Evolutionary conservation across 352 stramenopile genomes (phyloP).

Genomic region (Phytophthora sansomeana): DNA sequence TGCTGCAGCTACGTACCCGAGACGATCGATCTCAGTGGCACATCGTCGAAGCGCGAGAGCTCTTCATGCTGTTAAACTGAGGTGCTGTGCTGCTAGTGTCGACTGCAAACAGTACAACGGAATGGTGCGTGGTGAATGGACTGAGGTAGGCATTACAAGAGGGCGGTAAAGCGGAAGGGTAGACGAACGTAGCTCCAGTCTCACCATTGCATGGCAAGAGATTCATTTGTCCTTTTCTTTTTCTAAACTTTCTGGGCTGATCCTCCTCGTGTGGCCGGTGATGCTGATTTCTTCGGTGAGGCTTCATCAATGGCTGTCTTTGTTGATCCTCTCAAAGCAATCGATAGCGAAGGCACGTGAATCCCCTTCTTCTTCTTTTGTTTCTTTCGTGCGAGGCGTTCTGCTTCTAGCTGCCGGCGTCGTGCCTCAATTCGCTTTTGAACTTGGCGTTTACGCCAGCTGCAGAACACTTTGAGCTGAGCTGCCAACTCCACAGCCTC

Average conservation of each 20-base stretch:
- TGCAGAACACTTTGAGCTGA: constrained; percentile 66
- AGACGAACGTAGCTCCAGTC: constrained; percentile 24
- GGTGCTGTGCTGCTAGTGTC: constrained; percentile 8
- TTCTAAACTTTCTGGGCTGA: constrained; percentile 17
- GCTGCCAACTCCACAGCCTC: constrained; percentile 54
- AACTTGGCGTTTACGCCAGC: constrained; percentile 53
- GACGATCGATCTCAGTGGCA: constrained; percentile 86
- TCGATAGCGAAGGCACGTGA: constrained; percentile 2
- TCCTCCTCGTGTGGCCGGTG: constrained; percentile 5
- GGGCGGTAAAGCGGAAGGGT: constrained; percentile 8
- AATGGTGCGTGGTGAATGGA: constrained; percentile 9
- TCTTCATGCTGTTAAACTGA: constrained; percentile 73
- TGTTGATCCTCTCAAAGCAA: constrained; percentile 22
- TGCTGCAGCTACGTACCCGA: constrained; percentile 77
- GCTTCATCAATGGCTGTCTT: constrained; percentile 32
- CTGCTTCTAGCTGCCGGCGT: constrained; percentile 44
- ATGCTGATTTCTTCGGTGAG: constrained; percentile 3
- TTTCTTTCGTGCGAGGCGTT: constrained; percentile 36
- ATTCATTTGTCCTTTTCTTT: constrained; percentile 34
- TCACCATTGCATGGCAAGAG: constrained; percentile 15
- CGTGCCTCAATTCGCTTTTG: constrained; percentile 47
- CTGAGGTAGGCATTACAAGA: neutral
- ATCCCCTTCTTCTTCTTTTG: constrained; percentile 37
- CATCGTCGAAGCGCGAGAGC: constrained; percentile 72
- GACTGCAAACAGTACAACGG: constrained; percentile 6